These are phyloP conservation scores for Starmerella asiatica DNA, from an alignment of 805 yeast species.

Conservation along the genomic window DNA sequence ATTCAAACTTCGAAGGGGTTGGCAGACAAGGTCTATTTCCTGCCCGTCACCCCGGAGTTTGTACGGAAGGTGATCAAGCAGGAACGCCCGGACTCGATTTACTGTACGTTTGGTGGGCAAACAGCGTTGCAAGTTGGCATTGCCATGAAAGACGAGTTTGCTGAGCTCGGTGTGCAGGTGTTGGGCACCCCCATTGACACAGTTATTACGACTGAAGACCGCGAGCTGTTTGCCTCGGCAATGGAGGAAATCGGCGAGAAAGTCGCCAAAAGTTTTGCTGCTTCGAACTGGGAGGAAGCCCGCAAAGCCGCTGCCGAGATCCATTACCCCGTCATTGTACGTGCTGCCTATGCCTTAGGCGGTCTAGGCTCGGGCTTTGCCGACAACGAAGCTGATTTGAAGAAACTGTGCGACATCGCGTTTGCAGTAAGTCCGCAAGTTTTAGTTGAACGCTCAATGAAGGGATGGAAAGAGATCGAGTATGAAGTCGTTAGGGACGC, in stretches of 20 bases:
- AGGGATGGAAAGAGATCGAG: constrained; percentile 99
- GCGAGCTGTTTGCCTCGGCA: constrained; percentile 87
- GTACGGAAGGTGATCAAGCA: constrained; percentile 88
- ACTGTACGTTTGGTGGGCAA: constrained; percentile 97
- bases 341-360: constrained; percentile 96
- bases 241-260: constrained; percentile 93
- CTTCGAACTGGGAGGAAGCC: constrained; percentile 68
- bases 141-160: constrained; percentile 88
- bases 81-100: constrained; percentile 95
- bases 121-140: constrained; percentile 96
- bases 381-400: constrained; percentile 67
- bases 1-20: constrained; percentile 95
- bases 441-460: constrained; percentile 88
- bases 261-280: constrained; percentile 88
- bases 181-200: constrained; percentile 95
- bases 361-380: constrained; percentile 98
- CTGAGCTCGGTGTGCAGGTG: constrained; percentile 79
- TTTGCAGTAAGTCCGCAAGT: constrained; percentile 95
- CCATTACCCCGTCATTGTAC: constrained; percentile 89
- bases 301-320: constrained; percentile 68
- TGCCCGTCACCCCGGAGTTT: constrained; percentile 95
- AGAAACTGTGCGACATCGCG: constrained; percentile 75
- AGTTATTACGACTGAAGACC: constrained; percentile 92
- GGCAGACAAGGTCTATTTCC: constrained; percentile 94
- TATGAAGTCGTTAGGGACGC: constrained; percentile 98